A percentile compares a stretch with the other conserved stretches of the same genome.
Conservation (phyloP, 2,329 filamentous ascomycete species). For the Tolypocladium amazonense region DNA sequence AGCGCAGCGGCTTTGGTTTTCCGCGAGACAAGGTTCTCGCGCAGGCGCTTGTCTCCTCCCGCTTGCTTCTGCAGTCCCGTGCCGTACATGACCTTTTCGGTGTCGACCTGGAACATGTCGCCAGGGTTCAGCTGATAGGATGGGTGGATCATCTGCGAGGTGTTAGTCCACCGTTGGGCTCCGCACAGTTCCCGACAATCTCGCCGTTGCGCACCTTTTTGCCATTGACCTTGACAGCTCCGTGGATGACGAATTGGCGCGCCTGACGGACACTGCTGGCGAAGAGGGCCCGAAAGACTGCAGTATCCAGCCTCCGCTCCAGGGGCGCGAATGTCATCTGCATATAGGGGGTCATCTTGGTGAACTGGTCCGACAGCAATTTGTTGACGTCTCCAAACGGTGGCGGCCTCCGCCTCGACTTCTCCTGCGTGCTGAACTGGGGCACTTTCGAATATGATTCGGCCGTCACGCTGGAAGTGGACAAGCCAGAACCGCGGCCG, state of each 20-base stretch:
- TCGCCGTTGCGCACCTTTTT: constrained; percentile 57
- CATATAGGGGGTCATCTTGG: constrained; percentile 71
- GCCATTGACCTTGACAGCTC: constrained; percentile 89
- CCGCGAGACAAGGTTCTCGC: constrained; percentile 14
- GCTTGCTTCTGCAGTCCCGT: constrained; percentile 62
- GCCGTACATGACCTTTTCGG: constrained; percentile 77
- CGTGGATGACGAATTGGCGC: constrained; percentile 87
- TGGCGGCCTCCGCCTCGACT: constrained; percentile 6
- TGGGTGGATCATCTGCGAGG: constrained; percentile 70
- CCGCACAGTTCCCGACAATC: neutral
- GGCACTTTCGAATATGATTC: constrained; percentile 22
- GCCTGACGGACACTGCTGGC: constrained; percentile 89
- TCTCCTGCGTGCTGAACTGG: constrained; percentile 8
- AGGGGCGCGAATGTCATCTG: constrained; percentile 90
- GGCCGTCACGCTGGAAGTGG: constrained; percentile 19
- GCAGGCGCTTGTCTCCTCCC: constrained; percentile 11
- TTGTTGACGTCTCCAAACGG: constrained; percentile 20
- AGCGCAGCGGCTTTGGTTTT: constrained; percentile 16
- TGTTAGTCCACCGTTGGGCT: constrained; percentile 2
- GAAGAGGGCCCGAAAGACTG: constrained; percentile 87
- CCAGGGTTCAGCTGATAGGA: constrained; percentile 93
- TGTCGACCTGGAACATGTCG: constrained; percentile 94
- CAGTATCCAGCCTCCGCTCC: constrained; percentile 86
- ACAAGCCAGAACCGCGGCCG: constrained; percentile 68
- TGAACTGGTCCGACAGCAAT: constrained; percentile 20